A percentile compares a stretch with the other conserved stretches of the same genome.
Conservation (phyloP, 257 asterid genomes). For the Knoxia roxburghii region DNA sequence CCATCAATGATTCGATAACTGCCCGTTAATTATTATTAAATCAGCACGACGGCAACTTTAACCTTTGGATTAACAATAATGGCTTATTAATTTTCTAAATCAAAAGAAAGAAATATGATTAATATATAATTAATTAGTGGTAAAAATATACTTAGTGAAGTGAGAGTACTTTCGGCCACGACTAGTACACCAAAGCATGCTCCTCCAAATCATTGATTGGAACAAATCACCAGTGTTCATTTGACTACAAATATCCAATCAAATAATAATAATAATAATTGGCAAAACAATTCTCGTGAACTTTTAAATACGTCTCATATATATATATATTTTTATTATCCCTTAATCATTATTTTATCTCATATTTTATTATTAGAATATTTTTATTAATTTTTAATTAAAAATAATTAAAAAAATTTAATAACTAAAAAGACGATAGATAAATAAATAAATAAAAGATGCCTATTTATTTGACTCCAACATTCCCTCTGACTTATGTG, state of each 20-base stretch:
- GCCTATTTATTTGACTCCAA: slow-evolving; percentile 17
- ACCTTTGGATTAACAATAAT: slow-evolving; percentile 4
- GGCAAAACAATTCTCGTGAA: too few species aligned
- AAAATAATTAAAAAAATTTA: too few species aligned
- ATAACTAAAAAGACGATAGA: too few species aligned
- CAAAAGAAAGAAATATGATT: background rate
- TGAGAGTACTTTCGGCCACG: slow-evolving; percentile 8
- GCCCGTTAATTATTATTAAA: background rate
- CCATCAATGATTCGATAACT: background rate
- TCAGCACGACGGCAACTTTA: slow-evolving; percentile 2
- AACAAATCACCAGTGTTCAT: background rate
- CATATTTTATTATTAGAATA: too few species aligned
- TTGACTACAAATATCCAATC: too few species aligned
- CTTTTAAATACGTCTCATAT: too few species aligned
- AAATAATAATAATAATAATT: too few species aligned
- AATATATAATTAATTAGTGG: background rate
- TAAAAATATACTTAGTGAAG: too few species aligned
- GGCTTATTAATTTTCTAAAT: background rate
- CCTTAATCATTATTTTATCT: too few species aligned
- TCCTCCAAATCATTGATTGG: background rate
- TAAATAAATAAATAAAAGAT: background rate
- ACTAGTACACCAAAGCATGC: background rate
- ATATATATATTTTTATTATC: too few species aligned
- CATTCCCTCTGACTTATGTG: slow-evolving; percentile 18
- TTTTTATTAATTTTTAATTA: too few species aligned